These are phyloP conservation scores for Talaromyces borbonicus DNA, from an alignment of 495 filamentous ascomycete genomes.

Conservation along the genomic window DNA sequence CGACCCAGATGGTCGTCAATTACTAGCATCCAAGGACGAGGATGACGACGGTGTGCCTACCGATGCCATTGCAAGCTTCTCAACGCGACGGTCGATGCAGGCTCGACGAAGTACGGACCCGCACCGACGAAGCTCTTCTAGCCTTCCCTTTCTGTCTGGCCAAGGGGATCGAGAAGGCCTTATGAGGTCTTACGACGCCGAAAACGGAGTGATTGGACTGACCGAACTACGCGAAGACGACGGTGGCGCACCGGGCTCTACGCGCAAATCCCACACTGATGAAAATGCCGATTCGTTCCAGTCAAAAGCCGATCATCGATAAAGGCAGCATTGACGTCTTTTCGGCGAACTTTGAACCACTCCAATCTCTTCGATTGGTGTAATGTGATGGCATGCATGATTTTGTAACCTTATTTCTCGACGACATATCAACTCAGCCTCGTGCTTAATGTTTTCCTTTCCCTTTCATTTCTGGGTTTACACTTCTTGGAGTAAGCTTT, in stretches of 20 bases:
- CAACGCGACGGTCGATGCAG: conserved; percentile 90
- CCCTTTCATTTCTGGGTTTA: neutral
- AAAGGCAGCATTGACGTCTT: conserved; percentile 1
- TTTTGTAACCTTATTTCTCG: conserved; percentile 11
- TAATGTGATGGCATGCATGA: conserved; percentile 12
- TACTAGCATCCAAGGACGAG: conserved; percentile 51
- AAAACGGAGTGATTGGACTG: conserved; percentile 58
- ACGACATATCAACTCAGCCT: conserved; percentile 1
- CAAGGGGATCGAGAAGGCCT: conserved; percentile 61
- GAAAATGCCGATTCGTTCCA: conserved; percentile 20
- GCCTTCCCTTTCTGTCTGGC: conserved; percentile 43
- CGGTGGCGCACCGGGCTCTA: conserved; percentile 45
- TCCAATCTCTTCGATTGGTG: conserved; percentile 16
- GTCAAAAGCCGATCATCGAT: conserved; percentile 34
- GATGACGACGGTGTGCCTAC: conserved; percentile 73
- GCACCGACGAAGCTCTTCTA: conserved; percentile 45
- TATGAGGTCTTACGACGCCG: conserved; percentile 73
- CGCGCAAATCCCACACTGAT: conserved; percentile 22
- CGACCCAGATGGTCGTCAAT: conserved; percentile 70
- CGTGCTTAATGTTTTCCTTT: conserved; percentile 1
- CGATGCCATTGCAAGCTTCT: conserved; percentile 78
- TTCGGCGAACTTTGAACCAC: too few species aligned
- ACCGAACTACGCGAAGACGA: conserved; percentile 62
- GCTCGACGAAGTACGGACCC: conserved; percentile 57
- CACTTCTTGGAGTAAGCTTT: neutral